phyloP scores from a whole-genome alignment of 768 basidiomycete species.

The Xanthoconium stramineum region DNA sequence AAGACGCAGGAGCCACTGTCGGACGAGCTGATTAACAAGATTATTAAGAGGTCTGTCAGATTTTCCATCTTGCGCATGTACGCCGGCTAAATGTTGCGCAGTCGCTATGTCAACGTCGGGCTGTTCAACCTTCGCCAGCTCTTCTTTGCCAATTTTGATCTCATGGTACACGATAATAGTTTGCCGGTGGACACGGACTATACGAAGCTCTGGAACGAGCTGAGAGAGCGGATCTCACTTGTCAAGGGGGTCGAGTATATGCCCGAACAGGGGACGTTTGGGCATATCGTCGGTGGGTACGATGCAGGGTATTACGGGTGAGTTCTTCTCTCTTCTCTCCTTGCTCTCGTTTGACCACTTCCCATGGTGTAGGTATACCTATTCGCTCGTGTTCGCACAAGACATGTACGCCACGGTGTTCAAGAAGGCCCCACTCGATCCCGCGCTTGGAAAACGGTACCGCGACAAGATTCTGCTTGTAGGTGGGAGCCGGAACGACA shows the following conservation, averaged over 20 bases:
- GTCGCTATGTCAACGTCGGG: slow-evolving; percentile 79
- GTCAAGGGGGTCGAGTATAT: slow-evolving; percentile 55
- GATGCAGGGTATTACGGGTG: slow-evolving; percentile 65
- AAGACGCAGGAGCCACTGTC: slow-evolving; percentile 70
- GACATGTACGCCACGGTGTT: slow-evolving; percentile 77
- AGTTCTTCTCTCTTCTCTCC: slow-evolving; percentile 8
- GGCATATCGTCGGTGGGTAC: slow-evolving; percentile 75
- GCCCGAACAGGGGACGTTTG: slow-evolving; percentile 74
- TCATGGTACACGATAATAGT: slow-evolving; percentile 31
- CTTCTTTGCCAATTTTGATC: slow-evolving; percentile 56
- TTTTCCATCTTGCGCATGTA: neutral
- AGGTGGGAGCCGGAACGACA: slow-evolving; percentile 74
- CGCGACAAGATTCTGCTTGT: slow-evolving; percentile 70
- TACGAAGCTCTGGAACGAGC: slow-evolving; percentile 74
- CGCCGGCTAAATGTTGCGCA: slow-evolving; percentile 14
- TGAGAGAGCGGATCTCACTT: slow-evolving; percentile 67
- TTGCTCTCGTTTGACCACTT: neutral
- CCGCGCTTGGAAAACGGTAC: slow-evolving; percentile 62
- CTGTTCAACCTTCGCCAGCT: slow-evolving; percentile 68
- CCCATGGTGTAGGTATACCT: slow-evolving; percentile 50
- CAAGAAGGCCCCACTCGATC: slow-evolving; percentile 72
- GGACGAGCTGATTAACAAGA: slow-evolving; percentile 65
- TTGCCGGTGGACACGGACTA: slow-evolving; percentile 59
- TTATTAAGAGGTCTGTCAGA: slow-evolving; percentile 63
- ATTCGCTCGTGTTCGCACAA: slow-evolving; percentile 61